Evolutionary conservation across 805 yeast genomes (phyloP).

Genomic region (Candida stauntonica): DNA sequence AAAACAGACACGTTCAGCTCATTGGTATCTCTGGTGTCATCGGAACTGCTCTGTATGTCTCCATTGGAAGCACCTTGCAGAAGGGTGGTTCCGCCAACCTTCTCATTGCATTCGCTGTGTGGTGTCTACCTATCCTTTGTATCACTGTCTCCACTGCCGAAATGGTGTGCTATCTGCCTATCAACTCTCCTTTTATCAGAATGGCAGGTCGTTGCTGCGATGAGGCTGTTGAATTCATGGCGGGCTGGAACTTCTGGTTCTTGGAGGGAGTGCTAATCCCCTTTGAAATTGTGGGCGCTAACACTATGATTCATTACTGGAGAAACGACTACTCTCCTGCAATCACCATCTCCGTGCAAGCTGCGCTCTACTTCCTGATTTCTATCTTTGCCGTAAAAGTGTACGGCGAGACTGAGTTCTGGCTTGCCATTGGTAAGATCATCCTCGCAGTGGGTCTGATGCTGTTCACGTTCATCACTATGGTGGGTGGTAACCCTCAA

Average conservation of each 20-base stretch:
- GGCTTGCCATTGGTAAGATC: constrained; percentile 71
- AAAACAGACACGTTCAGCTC: constrained; percentile 70
- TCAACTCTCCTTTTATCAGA: constrained; percentile 71
- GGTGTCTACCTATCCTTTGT: constrained; percentile 67
- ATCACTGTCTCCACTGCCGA: constrained; percentile 74
- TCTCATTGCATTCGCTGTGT: constrained; percentile 57
- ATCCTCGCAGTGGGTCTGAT: constrained; percentile 71
- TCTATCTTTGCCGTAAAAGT: constrained; percentile 68
- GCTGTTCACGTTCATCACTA: constrained; percentile 69
- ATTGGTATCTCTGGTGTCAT: constrained; percentile 80
- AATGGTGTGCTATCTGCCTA: constrained; percentile 71
- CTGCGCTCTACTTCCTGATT: constrained; percentile 55
- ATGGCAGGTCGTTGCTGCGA: constrained; percentile 74
- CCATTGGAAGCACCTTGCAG: constrained; percentile 60
- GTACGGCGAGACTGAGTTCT: constrained; percentile 82
- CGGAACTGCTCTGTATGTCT: constrained; percentile 75
- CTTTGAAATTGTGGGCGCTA: constrained; percentile 77
- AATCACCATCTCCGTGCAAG: constrained; percentile 60
- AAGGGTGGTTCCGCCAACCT: constrained; percentile 69
- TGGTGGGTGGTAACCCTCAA: constrained; percentile 84
- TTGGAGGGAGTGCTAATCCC: constrained; percentile 76
- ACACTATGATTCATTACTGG: constrained; percentile 79
- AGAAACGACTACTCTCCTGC: constrained; percentile 71
- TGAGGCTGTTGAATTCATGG: constrained; percentile 66
- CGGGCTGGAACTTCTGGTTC: constrained; percentile 79